These are phyloP conservation scores for Ceratobasidium sp. DNA, from an alignment of 1,284 basidiomycete genomes.

Conservation along the genomic window DNA sequence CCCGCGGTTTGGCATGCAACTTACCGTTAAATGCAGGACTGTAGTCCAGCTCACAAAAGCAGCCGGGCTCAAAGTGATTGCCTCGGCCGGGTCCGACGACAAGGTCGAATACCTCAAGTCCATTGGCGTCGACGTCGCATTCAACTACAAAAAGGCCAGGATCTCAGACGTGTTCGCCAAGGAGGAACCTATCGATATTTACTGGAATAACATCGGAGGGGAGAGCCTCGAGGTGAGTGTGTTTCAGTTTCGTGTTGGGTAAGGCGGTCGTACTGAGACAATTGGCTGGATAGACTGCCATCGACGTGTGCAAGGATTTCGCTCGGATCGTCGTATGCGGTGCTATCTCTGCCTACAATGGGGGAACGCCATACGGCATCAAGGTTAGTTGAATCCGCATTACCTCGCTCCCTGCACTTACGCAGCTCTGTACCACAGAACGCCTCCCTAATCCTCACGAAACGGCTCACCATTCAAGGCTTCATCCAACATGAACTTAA, in stretches of 20 bases:
- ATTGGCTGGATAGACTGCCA: background rate
- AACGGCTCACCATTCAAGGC: slow-evolving; percentile 67
- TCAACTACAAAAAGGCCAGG: slow-evolving; percentile 76
- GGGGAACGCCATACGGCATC: slow-evolving; percentile 53
- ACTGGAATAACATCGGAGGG: slow-evolving; percentile 61
- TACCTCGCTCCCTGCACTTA: slow-evolving; percentile 5
- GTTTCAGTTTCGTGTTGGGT: slow-evolving; percentile 12
- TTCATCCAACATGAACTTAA: slow-evolving; percentile 64
- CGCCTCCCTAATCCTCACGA: slow-evolving; percentile 59
- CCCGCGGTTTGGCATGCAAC: background rate
- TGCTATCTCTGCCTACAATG: slow-evolving; percentile 55
- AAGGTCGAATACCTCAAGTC: slow-evolving; percentile 72
- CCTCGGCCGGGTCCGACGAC: slow-evolving; percentile 74
- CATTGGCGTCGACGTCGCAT: slow-evolving; percentile 73
- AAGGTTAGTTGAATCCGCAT: slow-evolving; percentile 47
- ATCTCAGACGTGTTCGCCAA: slow-evolving; percentile 65
- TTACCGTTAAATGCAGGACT: slow-evolving; percentile 36
- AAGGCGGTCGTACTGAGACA: background rate
- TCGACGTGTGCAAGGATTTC: slow-evolving; percentile 30
- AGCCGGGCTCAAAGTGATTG: slow-evolving; percentile 74
- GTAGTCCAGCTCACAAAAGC: slow-evolving; percentile 72
- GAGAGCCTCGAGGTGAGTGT: slow-evolving; percentile 50
- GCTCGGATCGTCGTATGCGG: slow-evolving; percentile 44
- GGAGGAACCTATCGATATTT: slow-evolving; percentile 67
- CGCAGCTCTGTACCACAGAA: slow-evolving; percentile 49